Percentiles rank a stretch among this genome's conserved stretches.
phyloP scores from a whole-genome alignment of 2,329 filamentous ascomycete genomes.

The Hawksworthiomyces lignivorus region DNA sequence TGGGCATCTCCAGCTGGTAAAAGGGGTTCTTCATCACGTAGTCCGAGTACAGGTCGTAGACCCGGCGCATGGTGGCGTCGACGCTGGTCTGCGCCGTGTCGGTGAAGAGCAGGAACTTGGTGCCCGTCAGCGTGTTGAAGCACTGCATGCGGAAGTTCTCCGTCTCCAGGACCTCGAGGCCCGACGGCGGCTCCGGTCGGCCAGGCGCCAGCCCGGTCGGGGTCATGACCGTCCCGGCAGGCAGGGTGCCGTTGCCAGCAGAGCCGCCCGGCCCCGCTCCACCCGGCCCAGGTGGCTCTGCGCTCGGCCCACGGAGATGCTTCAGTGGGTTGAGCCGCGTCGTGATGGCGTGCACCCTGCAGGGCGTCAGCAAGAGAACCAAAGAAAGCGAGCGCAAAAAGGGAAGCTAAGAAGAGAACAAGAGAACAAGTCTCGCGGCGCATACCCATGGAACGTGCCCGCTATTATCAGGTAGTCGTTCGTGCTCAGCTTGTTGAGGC shows the following conservation, averaged over 20 bases:
- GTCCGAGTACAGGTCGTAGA: conserved; percentile 93
- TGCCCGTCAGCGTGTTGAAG: conserved; percentile 89
- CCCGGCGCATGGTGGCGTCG: conserved; percentile 71
- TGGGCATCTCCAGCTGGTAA: conserved; percentile 95
- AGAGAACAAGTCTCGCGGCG: too few relatives aligned
- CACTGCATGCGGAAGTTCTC: conserved; percentile 94
- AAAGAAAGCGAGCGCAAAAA: neutral
- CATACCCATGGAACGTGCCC: conserved; percentile 90
- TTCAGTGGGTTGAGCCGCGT: conserved; percentile 53
- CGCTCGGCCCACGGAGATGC: conserved; percentile 19
- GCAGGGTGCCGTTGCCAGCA: neutral
- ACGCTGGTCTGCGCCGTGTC: conserved; percentile 82
- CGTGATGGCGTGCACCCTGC: conserved; percentile 62
- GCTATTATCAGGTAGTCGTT: conserved; percentile 97
- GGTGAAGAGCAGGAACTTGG: conserved; percentile 92
- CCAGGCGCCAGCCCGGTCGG: conserved; percentile 24
- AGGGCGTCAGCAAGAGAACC: conserved; percentile 5
- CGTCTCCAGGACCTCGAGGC: conserved; percentile 87
- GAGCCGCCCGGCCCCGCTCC: neutral
- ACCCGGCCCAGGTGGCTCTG: conserved; percentile 25
- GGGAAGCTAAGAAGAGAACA: too few relatives aligned
- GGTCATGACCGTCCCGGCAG: conserved; percentile 14
- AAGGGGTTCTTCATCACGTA: conserved; percentile 99
- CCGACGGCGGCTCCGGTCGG: conserved; percentile 60
- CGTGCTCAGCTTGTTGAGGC: conserved; percentile 77